Evolutionary conservation across 345 rosid species (phyloP), one percentile per base, ranked within the genome.

Genomic region (Sapria himalayana): DNA sequence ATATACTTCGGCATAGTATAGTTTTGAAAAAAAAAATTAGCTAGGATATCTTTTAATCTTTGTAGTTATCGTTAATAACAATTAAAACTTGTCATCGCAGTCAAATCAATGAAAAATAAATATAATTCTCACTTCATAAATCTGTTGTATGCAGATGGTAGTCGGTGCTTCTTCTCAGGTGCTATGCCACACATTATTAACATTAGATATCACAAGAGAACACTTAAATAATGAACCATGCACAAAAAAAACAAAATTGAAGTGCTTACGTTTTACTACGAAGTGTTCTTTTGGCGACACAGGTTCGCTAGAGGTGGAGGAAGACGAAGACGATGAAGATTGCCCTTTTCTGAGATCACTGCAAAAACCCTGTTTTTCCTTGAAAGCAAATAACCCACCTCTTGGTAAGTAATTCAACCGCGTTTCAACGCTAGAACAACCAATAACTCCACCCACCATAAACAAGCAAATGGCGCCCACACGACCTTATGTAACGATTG

Each of bases 141-240:
- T 29, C 99, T 73, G 47, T 89, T 89, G 64, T 89, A 89, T 43
- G 99, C 93, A 27, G 99, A 89, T 47, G 99, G 99, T 46, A 89
- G 99, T 48, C 93, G 68, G 68, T 89, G 99, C 54, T 89, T 89
- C 86, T 84, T 89, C 78, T 84, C 93, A 9, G 95, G 99, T 36
- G 95, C 99, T 89, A 64, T 55, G 46, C 33, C 4, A 23, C 3
- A 29, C 15, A 3, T 6, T 15, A 16, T 18, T 9, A 37, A 22
- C 15, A 46, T 13, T 11, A n/a, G n/a, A n/a, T n/a, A n/a, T n/a
- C n/a, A n/a, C n/a, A 27, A 33, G 45, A 21, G 2, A 17, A 6
- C 15, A 3, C 9, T 13, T 15, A 15, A 25, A 17, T 16, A 5
- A 22, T 21, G 10, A 34, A 46, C 9, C 19, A 41, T 25, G 5